Evolutionary conservation across 345 rosid genomes (phyloP), one percentile per base, ranked within the genome.

Genomic region (Leavenworthia alabamica): DNA sequence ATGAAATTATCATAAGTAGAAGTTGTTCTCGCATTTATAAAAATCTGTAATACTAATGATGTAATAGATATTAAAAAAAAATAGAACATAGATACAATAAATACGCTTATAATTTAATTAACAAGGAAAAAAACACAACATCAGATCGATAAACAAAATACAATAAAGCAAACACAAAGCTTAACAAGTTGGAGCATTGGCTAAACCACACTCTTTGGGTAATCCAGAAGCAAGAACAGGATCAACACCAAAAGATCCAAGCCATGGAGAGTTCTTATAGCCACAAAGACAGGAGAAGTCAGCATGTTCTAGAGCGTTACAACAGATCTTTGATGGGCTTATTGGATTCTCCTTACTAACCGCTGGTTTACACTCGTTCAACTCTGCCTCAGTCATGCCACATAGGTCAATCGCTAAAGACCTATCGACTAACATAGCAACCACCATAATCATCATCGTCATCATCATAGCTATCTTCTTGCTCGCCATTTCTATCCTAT

Each of bases 221-320:
- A 87, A 76, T 6, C 36, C 80, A 76, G 72, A 11, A 37, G 87
- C 95, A 5, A 90, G 90, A 3, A 36, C 51, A 9, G 90, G 86
- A 67, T 87, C 90, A 62, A 90, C 82, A 29, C 93, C 93, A 3
- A 83, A 62, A 20, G 84, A 19, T 17, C 83, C 84, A 60, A 87
- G 66, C 79, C 65, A 7, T 6, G 64, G 33, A 0, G 87, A 83
- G 31, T 72, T 74, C 67, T 67, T 82, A 50, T 85, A 87, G 8
- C 80, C 80, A 51, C 97, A 85, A 10, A 90, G 75, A 70, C 95
- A 87, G 0, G 36, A 45, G 60, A 78, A 68, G 65, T 90, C 75
- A 3, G 89, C 93, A 1, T 56, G 79, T 9, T 59, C 8, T 1
- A 85, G 72, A 10, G 82, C 87, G 56, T 67, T 6, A 69, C 95